Evolutionary conservation across 108 stramenopile genomes (phyloP).

Genomic region (Skeletonema grethae): DNA sequence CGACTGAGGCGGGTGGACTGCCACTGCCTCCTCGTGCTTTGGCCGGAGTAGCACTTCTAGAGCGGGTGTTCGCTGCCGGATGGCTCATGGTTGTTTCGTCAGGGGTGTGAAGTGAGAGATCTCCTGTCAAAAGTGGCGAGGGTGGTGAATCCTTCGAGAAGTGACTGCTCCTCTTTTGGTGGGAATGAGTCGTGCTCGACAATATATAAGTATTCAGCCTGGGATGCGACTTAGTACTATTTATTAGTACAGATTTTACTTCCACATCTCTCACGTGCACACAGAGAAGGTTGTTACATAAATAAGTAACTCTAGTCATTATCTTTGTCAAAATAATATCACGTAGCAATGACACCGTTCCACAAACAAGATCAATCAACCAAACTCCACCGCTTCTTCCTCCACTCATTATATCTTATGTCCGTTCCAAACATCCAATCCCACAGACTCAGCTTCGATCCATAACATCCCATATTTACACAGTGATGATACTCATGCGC

Average conservation of each 20-base stretch:
- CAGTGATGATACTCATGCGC: constrained; percentile 52
- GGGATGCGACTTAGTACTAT: no score
- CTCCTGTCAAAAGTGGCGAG: no score
- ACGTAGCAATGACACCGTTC: background rate
- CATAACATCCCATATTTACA: constrained; percentile 43
- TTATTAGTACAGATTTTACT: no score
- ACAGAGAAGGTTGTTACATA: no score
- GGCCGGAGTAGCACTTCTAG: background rate
- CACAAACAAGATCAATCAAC: background rate
- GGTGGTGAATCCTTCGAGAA: background rate
- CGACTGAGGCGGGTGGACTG: background rate
- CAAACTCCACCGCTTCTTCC: constrained; percentile 16
- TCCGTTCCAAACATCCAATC: constrained; percentile 42
- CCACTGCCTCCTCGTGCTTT: background rate
- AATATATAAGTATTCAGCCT: no score
- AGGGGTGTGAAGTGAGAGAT: no score
- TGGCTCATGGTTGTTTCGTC: background rate
- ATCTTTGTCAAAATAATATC: background rate
- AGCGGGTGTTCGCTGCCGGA: background rate
- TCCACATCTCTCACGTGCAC: no score
- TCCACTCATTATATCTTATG: constrained; percentile 30
- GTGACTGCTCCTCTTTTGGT: background rate
- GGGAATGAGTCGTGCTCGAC: no score
- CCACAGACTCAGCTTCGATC: constrained; percentile 29
- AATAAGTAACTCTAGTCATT: no score